These are phyloP conservation scores for Leccinum barrowsii DNA, from an alignment of 768 basidiomycete species.

Conservation along the genomic window DNA sequence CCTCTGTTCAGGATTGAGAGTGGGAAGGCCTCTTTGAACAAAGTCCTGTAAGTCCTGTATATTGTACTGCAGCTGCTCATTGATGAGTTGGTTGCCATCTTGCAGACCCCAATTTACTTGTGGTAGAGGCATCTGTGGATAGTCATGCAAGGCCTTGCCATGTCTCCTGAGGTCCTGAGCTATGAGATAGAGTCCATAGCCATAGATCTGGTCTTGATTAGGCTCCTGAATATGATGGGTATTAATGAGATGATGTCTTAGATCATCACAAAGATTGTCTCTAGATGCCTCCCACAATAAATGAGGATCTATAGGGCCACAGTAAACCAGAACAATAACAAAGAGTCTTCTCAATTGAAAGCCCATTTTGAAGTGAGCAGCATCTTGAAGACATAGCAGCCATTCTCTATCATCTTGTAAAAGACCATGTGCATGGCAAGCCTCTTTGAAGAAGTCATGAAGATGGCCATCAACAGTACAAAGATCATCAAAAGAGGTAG, in stretches of 20 bases:
- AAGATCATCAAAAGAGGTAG: background rate
- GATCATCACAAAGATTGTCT: background rate
- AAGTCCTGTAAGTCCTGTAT: background rate
- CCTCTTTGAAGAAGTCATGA: slow-evolving; percentile 19
- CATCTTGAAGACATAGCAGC: too few relatives aligned
- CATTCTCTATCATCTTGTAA: slow-evolving; percentile 32
- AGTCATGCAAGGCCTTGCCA: background rate
- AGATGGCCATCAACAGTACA: background rate
- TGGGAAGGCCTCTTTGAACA: background rate
- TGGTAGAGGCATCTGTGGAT: background rate
- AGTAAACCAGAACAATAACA: background rate
- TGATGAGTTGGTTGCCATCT: background rate
- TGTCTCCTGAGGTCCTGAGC: background rate
- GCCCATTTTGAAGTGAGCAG: too few relatives aligned
- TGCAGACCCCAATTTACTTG: background rate
- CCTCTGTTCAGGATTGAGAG: background rate
- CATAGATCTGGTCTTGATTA: background rate
- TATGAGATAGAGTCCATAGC: background rate
- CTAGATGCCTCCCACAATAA: background rate
- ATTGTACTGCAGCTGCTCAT: background rate
- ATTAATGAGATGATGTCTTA: background rate
- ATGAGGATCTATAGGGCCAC: background rate
- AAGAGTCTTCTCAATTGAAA: background rate
- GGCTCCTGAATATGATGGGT: background rate
- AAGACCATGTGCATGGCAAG: slow-evolving; percentile 37